Base-by-base conservation (phyloP, 176 grass and related monocot genomes). In the Triticum turgidum region DNA sequence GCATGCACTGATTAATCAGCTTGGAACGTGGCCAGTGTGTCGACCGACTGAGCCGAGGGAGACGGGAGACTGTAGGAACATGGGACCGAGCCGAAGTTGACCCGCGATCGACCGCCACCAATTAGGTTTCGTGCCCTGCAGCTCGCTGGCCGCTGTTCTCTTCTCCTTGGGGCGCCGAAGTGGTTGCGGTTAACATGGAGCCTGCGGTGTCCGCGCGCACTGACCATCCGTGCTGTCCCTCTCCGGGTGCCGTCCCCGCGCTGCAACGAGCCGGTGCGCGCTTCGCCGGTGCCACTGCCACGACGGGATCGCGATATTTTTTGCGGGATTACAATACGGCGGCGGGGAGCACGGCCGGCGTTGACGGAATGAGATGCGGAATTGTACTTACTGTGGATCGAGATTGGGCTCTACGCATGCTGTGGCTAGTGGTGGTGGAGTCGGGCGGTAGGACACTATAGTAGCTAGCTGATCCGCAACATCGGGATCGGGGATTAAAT, bases 401-500 rank as follows among this genome's bases (percentile, higher is more conserved):
- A 33, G 64, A 6, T 5, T 6, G 5, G 24, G 24, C 10, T 24
- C 17, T 54, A 18, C 51, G 51, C 51, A 6, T 54, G 51, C 51
- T 18, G 6, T 52, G 49, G 49, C 14, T 52, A 52, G 49, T 17
- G 49, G 49, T 71, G n/a, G 68, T 47, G 71, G 71, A 74, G 11
- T 15, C 21, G 71, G 42, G 71, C 41, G 27, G 39, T 21, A 44
- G 29, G 29, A 30, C 39, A 25, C 3, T 47, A 75, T 13, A 47
- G 34, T 41, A 42, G 34, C 39, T 73, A 47, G 25, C 73, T 29
- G 73, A 76, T 52, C 73, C 73, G 73, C 73, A 49, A 32, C 74
- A 32, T 77, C 47, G 74, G 74, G 74, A 77, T 77, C 74, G 74
- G 15, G 74, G 74, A 77, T 56, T 77, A 54, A 77, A 77, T 77